A percentile compares a stretch with the other conserved stretches of the same genome.
Conservation (phyloP, 768 basidiomycete species). For the Leccinum subgranulosum region DNA sequence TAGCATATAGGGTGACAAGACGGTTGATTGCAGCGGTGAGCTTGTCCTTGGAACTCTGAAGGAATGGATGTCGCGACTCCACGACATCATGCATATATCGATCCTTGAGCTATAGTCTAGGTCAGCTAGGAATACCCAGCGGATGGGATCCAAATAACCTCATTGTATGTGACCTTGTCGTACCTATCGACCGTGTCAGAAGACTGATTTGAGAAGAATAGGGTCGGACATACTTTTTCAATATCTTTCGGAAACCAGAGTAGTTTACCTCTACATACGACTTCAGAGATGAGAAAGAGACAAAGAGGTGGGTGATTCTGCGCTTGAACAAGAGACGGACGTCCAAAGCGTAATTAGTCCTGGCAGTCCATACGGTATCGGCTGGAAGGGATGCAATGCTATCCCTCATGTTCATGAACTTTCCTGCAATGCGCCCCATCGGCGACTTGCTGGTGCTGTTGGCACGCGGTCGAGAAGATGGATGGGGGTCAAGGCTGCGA, state of each 20-base stretch:
- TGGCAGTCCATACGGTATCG: no score
- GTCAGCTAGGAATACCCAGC: background rate
- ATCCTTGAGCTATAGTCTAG: conserved; percentile 44
- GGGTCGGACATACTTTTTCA: conserved; percentile 72
- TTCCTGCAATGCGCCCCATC: no score
- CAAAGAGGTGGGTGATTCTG: conserved; percentile 78
- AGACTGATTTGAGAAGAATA: background rate
- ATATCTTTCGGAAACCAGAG: conserved; percentile 90
- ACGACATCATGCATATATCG: no score
- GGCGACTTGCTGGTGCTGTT: no score
- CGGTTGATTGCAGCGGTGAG: conserved; percentile 55
- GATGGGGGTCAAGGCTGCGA: conserved; percentile 34
- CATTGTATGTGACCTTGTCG: conserved; percentile 82
- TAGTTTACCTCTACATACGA: conserved; percentile 92
- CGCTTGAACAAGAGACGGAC: conserved; percentile 81
- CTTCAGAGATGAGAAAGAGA: conserved; percentile 69
- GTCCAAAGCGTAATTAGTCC: no score
- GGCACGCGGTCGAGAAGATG: conserved; percentile 2
- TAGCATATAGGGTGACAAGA: conserved; percentile 74
- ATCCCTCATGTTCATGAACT: no score
- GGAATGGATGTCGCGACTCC: conserved; percentile 52
- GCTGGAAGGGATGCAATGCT: no score
- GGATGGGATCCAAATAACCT: conserved; percentile 34
- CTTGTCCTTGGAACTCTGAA: conserved; percentile 54
- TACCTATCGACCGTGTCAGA: conserved; percentile 50